A percentile compares a stretch with the other conserved stretches of the same genome.
phyloP scores from a whole-genome alignment of 306 rosid species.

The Prunus dulcis region DNA sequence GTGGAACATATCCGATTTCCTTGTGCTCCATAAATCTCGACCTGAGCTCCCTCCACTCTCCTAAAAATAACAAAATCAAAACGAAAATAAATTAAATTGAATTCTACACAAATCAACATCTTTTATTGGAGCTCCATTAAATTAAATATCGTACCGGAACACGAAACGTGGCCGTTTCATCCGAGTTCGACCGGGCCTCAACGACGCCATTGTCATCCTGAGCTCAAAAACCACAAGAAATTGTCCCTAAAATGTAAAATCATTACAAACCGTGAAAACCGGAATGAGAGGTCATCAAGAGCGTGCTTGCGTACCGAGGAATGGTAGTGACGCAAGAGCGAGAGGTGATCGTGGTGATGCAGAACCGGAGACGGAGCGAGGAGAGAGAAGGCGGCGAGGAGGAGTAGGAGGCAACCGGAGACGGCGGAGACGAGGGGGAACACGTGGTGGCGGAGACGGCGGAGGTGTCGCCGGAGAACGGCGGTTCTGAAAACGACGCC shows the following conservation, averaged over 20 bases:
- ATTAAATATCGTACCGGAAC: constrained; percentile 30
- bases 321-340: constrained; percentile 8
- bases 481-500: constrained; percentile 21
- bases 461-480: constrained; percentile 27
- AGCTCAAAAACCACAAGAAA: not conserved
- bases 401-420: constrained; percentile 49
- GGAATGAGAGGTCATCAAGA: constrained; percentile 1
- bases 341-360: constrained; percentile 24
- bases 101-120: not conserved
- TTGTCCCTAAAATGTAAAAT: not conserved
- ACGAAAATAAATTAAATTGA: not conserved
- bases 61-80: constrained; percentile 29
- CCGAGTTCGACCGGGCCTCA: constrained; percentile 18
- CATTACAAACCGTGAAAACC: not conserved
- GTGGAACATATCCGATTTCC: constrained; percentile 35
- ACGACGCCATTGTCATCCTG: constrained; percentile 26
- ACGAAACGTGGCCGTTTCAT: constrained; percentile 21
- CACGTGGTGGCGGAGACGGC: constrained; percentile 33
- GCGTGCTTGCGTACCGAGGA: constrained; percentile 13
- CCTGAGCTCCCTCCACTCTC: constrained; percentile 39
- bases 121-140: not conserved
- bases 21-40: constrained; percentile 64
- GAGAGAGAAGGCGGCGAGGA: constrained; percentile 44
- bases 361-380: constrained; percentile 38
- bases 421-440: constrained; percentile 52